These are phyloP conservation scores for Aureobasidium sp. DNA, from an alignment of 2,329 filamentous ascomycete genomes.

Conservation along the genomic window DNA sequence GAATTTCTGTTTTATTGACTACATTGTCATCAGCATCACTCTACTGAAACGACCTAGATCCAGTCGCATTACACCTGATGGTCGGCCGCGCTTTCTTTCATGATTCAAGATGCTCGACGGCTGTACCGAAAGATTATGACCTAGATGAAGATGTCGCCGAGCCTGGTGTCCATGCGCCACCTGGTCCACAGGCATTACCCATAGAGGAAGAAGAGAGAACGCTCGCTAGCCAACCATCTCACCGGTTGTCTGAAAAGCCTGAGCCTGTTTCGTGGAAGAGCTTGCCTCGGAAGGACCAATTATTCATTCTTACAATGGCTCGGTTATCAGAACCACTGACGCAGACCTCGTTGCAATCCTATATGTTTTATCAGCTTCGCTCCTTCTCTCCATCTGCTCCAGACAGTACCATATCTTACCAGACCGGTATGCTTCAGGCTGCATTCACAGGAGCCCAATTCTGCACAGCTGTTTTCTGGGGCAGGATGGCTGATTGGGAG, in stretches of 20 bases:
- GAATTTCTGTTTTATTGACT: neutral
- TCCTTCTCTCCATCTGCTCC: slow-evolving; percentile 56
- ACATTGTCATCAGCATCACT: neutral
- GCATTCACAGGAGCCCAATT: slow-evolving; percentile 79
- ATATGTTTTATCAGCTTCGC: slow-evolving; percentile 84
- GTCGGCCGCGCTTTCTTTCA: neutral
- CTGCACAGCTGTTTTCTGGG: slow-evolving; percentile 76
- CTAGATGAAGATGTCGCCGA: neutral
- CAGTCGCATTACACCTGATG: neutral
- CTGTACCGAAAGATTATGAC: neutral
- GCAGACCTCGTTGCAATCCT: slow-evolving; percentile 69
- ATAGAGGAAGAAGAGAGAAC: slow-evolving; percentile 19
- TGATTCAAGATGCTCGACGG: neutral
- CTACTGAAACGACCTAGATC: neutral
- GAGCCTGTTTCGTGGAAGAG: slow-evolving; percentile 60
- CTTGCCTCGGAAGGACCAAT: slow-evolving; percentile 69
- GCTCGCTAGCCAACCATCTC: neutral
- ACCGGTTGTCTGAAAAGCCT: slow-evolving; percentile 26
- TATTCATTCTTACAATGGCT: slow-evolving; percentile 69
- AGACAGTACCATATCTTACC: slow-evolving; percentile 61
- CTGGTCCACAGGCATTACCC: neutral
- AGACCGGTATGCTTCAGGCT: slow-evolving; percentile 70
- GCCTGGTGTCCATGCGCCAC: neutral
- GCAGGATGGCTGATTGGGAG: slow-evolving; percentile 59
- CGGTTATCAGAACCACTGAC: slow-evolving; percentile 76